These are phyloP conservation scores for Arxiozyma slooffiae DNA, from an alignment of 1,139 yeast species.

Conservation along the genomic window DNA sequence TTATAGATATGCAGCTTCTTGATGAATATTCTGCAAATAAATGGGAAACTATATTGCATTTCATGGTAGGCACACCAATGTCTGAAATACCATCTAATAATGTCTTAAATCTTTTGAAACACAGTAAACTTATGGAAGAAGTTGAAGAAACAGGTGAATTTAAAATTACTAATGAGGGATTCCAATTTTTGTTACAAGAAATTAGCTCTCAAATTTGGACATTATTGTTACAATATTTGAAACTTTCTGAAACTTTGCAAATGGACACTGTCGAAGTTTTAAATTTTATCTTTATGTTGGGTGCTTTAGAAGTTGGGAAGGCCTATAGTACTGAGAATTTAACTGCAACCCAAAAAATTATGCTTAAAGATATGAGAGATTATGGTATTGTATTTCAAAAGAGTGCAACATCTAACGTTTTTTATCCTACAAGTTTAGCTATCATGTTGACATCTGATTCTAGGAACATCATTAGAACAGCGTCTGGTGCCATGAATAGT, in stretches of 20 bases:
- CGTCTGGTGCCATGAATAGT: constrained; percentile 60
- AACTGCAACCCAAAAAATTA: constrained; percentile 70
- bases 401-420: constrained; percentile 48
- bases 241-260: constrained; percentile 69
- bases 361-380: constrained; percentile 84
- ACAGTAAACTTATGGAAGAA: constrained; percentile 82
- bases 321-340: constrained; percentile 66
- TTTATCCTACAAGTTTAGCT: constrained; percentile 86
- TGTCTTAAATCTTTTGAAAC: constrained; percentile 53
- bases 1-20: constrained; percentile 52
- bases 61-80: constrained; percentile 88
- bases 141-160: constrained; percentile 38
- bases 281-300: constrained; percentile 85
- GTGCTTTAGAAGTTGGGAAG: constrained; percentile 83
- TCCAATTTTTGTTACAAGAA: constrained; percentile 86
- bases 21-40: constrained; percentile 74
- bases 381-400: constrained; percentile 85
- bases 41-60: constrained; percentile 94
- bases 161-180: constrained; percentile 81
- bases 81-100: constrained; percentile 57
- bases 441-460: constrained; percentile 85
- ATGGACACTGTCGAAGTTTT: constrained; percentile 96
- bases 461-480: constrained; percentile 49
- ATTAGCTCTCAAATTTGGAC: constrained; percentile 96
- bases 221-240: constrained; percentile 71